Percentiles rank a stretch among this genome's conserved stretches.
phyloP scores from a whole-genome alignment of 805 yeast species.

The Ogataea salicorniae region DNA sequence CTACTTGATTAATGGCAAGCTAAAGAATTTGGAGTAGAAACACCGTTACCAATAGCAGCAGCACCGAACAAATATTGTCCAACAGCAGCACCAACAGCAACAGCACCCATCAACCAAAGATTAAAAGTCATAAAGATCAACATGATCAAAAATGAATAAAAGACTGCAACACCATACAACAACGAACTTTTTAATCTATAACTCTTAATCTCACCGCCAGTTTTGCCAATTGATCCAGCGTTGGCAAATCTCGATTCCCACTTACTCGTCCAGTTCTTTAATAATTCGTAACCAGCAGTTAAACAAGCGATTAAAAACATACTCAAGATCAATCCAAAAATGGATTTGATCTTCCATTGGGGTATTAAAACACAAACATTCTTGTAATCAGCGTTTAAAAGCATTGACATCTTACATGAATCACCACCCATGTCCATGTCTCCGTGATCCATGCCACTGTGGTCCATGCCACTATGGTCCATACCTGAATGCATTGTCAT shows the following conservation, averaged over 20 bases:
- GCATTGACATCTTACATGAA: slow-evolving; percentile 34
- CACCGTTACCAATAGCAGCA: slow-evolving; percentile 3
- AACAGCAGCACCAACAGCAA: slow-evolving; percentile 35
- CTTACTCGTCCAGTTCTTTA: slow-evolving; percentile 22
- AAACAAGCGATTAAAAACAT: slow-evolving; percentile 29
- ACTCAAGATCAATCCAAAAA: slow-evolving; percentile 30
- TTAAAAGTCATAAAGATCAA: slow-evolving; percentile 44
- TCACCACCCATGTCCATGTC: slow-evolving; percentile 14
- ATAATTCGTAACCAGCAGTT: slow-evolving; percentile 34
- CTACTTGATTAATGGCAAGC: slow-evolving; percentile 24
- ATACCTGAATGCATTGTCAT: slow-evolving; percentile 7
- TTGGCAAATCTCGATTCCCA: slow-evolving; percentile 19
- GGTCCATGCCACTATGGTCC: slow-evolving; percentile 9
- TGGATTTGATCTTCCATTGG: slow-evolving; percentile 36
- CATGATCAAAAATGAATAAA: slow-evolving; percentile 42
- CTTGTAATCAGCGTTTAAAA: slow-evolving; percentile 38
- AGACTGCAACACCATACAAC: slow-evolving; percentile 37
- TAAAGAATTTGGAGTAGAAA: slow-evolving; percentile 11
- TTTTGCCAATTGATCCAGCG: not conserved
- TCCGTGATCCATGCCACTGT: slow-evolving; percentile 15
- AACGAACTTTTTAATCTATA: slow-evolving; percentile 27
- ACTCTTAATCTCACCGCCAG: slow-evolving; percentile 10
- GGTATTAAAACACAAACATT: slow-evolving; percentile 38
- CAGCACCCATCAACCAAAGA: slow-evolving; percentile 42
- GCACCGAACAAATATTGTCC: slow-evolving; percentile 32